Evolutionary conservation across 176 grass and related monocot genomes (phyloP).

Genomic region (Urochloa ruziziensis): DNA sequence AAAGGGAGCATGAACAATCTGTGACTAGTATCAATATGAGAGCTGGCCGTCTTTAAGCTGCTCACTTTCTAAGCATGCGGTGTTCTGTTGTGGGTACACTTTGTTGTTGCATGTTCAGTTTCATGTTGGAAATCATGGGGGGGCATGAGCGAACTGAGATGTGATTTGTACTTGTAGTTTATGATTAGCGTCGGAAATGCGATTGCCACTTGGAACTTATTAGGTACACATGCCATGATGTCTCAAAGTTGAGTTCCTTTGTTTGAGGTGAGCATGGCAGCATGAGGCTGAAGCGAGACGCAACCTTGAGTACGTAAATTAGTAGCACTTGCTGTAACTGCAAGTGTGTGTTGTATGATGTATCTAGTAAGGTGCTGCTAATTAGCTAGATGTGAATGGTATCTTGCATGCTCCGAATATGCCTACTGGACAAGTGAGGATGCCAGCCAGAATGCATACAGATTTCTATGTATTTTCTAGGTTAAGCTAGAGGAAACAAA

Average conservation of each 20-base stretch:
- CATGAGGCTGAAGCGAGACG: background rate
- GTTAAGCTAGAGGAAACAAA: background rate
- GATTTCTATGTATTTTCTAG: background rate
- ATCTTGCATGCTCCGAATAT: too few species aligned
- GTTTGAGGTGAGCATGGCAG: background rate
- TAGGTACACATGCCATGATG: background rate
- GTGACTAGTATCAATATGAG: background rate
- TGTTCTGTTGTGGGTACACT: background rate
- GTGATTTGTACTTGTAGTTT: background rate
- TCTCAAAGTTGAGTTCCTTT: background rate
- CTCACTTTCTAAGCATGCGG: slow-evolving; percentile 5
- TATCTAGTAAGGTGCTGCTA: background rate
- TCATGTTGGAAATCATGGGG: background rate
- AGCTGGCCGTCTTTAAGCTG: background rate
- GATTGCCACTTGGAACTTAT: slow-evolving; percentile 11
- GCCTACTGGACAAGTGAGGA: background rate
- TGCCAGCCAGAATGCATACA: too few species aligned
- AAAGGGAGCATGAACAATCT: background rate
- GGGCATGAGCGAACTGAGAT: background rate
- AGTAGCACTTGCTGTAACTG: slow-evolving; percentile 3
- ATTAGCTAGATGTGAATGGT: too few species aligned
- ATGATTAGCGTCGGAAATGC: background rate
- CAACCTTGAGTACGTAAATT: slow-evolving; percentile 1
- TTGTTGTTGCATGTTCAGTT: background rate
- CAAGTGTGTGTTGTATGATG: slow-evolving; percentile 23